These are phyloP conservation scores for Ilyonectria mors-panacis DNA, from an alignment of 2,329 filamentous ascomycete species.

Conservation along the genomic window DNA sequence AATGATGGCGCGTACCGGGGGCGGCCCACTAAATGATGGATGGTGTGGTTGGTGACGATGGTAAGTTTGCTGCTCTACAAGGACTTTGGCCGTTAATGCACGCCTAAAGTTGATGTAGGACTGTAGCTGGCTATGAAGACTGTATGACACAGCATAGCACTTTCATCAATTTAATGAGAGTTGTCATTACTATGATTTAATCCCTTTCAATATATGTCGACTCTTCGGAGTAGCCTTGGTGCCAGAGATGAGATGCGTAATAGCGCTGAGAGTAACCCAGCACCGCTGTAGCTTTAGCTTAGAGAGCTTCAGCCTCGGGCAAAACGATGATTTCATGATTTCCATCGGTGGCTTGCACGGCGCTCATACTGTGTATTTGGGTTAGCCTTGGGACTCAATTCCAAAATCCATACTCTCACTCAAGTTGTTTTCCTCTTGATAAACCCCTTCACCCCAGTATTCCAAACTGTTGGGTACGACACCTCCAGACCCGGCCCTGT, in stretches of 20 bases:
- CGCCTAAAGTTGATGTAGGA: background rate
- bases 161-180: too few relatives aligned
- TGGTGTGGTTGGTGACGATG: background rate
- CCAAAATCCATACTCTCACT: slow-evolving; percentile 5
- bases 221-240: background rate
- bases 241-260: background rate
- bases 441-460: background rate
- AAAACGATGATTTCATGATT: slow-evolving; percentile 50
- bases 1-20: slow-evolving; percentile 10
- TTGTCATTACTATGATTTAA: too few relatives aligned
- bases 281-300: background rate
- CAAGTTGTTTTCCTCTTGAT: background rate
- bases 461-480: background rate
- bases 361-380: slow-evolving; percentile 15
- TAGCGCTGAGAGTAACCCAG: background rate
- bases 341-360: slow-evolving; percentile 29
- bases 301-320: slow-evolving; percentile 39
- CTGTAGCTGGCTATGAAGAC: too few relatives aligned
- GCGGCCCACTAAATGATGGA: background rate
- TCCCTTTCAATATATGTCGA: too few relatives aligned
- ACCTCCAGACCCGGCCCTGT: background rate
- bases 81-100: background rate
- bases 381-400: slow-evolving; percentile 33
- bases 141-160: background rate
- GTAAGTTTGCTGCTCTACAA: background rate